Percentiles rank a stretch among this genome's conserved stretches.
phyloP scores from a whole-genome alignment of 129 eudicot genomes.

The Rutidosis leptorrhynchoides region DNA sequence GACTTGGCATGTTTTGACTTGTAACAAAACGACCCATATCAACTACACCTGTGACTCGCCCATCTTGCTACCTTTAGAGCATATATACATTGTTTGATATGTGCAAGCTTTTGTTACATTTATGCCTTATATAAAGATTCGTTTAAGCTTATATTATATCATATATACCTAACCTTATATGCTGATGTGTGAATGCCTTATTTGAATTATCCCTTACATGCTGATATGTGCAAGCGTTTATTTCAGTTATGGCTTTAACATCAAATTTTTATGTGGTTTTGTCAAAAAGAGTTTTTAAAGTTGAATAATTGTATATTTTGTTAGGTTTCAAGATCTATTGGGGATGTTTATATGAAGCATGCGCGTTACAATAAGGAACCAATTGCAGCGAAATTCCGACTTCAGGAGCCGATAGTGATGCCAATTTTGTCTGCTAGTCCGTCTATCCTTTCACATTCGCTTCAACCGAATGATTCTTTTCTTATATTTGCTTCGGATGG shows the following conservation, averaged over 20 bases:
- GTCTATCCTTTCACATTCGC: conserved; percentile 45
- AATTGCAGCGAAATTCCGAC: conserved; percentile 48
- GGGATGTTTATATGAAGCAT: conserved; percentile 67
- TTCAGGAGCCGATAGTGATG: conserved; percentile 49
- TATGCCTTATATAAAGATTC: too few species aligned
- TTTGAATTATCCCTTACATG: too few species aligned
- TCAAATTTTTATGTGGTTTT: background rate
- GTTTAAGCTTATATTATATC: too few species aligned
- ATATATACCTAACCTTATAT: too few species aligned
- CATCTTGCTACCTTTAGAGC: background rate
- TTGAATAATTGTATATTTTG: background rate
- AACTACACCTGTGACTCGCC: background rate
- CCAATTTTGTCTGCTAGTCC: conserved; percentile 60
- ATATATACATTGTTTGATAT: background rate
- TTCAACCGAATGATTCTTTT: conserved; percentile 53
- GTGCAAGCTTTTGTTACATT: background rate
- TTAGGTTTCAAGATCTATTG: conserved; percentile 67
- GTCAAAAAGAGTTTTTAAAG: background rate
- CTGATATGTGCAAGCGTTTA: too few species aligned
- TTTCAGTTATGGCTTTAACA: background rate
- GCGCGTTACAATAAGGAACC: conserved; percentile 56
- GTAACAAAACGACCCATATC: background rate
- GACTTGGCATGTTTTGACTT: background rate
- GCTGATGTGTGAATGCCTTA: too few species aligned
- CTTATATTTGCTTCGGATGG: conserved; percentile 75